A percentile compares a stretch with the other conserved stretches of the same genome.
Conservation (phyloP, 1,139 yeast genomes). For the Geotrichum bryndzae region DNA sequence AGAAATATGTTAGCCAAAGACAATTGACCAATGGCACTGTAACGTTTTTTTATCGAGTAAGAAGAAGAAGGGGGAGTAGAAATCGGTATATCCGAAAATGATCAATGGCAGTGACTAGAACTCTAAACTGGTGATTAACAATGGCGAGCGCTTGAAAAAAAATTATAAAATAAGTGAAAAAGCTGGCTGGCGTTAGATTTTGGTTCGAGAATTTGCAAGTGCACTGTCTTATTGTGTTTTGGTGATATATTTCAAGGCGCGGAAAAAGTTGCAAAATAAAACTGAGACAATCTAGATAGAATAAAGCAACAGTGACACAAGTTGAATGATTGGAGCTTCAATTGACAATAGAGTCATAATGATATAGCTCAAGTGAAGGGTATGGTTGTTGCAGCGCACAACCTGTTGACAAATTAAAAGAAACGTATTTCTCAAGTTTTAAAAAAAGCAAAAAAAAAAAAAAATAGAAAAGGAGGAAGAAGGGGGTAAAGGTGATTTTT, state of each 20-base stretch:
- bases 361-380: background rate
- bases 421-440: background rate
- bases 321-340: background rate
- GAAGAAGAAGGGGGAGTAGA: background rate
- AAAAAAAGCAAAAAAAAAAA: background rate
- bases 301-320: background rate
- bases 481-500: background rate
- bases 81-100: background rate
- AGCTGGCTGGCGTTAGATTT: background rate
- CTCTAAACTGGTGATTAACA: background rate
- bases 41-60: background rate
- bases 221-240: background rate
- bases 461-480: background rate
- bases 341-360: background rate
- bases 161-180: background rate
- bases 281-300: slow-evolving; percentile 2
- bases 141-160: background rate
- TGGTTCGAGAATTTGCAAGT: background rate
- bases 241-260: slow-evolving; percentile 1
- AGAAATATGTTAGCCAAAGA: background rate
- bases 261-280: slow-evolving; percentile 3
- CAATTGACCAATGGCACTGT: background rate
- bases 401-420: background rate
- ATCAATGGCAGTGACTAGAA: background rate
- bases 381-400: background rate